These are phyloP conservation scores for Capillidium rhysosporum DNA, from an alignment of 371 early-diverging fungal genomes.

Conservation along the genomic window DNA sequence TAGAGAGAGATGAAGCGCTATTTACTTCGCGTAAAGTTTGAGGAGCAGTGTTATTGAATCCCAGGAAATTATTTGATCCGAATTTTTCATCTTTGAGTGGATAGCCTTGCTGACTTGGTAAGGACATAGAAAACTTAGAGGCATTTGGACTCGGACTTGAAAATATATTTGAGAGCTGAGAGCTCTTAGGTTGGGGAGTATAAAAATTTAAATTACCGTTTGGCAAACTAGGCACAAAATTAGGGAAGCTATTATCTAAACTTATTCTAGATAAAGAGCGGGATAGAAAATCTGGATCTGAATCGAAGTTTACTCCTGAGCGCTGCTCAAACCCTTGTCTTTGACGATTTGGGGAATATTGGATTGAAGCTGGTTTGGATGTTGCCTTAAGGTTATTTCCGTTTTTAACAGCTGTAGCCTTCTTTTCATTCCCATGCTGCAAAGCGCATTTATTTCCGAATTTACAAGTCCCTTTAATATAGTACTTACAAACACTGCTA, in stretches of 20 bases:
- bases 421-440: conserved; percentile 18
- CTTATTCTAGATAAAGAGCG: background rate
- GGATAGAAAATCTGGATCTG: background rate
- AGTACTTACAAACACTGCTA: conserved; percentile 49
- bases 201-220: background rate
- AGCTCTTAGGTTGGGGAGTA: conserved; percentile 5
- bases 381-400: background rate
- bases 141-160: background rate
- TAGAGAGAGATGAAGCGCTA: background rate
- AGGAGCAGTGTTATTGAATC: background rate
- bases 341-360: background rate
- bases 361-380: background rate
- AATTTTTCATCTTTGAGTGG: background rate
- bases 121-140: background rate
- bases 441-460: conserved; percentile 61
- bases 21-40: background rate
- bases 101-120: background rate
- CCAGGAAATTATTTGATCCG: background rate
- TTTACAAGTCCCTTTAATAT: conserved; percentile 58
- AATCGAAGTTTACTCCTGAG: background rate
- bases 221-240: background rate
- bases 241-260: background rate
- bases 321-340: background rate
- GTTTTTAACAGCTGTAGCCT: background rate
- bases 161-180: conserved; percentile 2